These are phyloP conservation scores for Gnetum montanum DNA, from an alignment of 75 land plant species.

Conservation along the genomic window DNA sequence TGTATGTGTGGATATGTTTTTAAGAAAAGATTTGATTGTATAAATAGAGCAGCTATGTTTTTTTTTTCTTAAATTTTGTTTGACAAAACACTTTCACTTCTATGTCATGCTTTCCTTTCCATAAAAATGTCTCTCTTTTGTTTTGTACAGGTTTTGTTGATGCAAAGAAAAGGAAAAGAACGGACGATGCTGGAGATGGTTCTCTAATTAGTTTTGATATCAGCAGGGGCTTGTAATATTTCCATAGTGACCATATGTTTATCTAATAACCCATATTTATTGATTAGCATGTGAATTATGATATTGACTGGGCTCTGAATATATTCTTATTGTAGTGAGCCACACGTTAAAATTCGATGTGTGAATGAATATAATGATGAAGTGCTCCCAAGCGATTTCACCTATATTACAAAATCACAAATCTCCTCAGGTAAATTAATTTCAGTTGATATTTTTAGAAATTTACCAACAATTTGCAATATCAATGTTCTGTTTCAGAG, in stretches of 20 bases:
- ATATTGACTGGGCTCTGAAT: background rate
- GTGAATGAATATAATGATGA: conserved; percentile 11
- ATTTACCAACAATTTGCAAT: no score
- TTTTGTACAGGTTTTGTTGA: background rate
- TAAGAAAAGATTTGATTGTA: no score
- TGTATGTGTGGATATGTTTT: no score
- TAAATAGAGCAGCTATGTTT: no score
- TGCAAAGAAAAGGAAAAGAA: background rate
- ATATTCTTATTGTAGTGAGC: conserved; percentile 1
- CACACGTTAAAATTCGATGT: conserved; percentile 9
- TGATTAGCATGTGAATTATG: background rate
- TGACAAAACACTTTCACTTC: no score
- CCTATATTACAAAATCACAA: conserved; percentile 11
- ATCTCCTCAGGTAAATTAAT: conserved; percentile 9
- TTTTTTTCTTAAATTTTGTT: no score
- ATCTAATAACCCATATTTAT: background rate
- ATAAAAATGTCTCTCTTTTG: background rate
- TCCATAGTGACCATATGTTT: background rate
- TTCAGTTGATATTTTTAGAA: background rate
- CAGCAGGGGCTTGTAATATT: conserved; percentile 16
- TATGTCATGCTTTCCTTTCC: no score
- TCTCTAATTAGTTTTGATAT: conserved; percentile 9
- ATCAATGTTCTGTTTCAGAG: no score
- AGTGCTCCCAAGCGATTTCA: conserved; percentile 12
- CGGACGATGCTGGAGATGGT: background rate